Evolutionary conservation across 2,329 filamentous ascomycete species (phyloP), one percentile per base, ranked within the genome.

Genomic region (Ascochyta fabae): DNA sequence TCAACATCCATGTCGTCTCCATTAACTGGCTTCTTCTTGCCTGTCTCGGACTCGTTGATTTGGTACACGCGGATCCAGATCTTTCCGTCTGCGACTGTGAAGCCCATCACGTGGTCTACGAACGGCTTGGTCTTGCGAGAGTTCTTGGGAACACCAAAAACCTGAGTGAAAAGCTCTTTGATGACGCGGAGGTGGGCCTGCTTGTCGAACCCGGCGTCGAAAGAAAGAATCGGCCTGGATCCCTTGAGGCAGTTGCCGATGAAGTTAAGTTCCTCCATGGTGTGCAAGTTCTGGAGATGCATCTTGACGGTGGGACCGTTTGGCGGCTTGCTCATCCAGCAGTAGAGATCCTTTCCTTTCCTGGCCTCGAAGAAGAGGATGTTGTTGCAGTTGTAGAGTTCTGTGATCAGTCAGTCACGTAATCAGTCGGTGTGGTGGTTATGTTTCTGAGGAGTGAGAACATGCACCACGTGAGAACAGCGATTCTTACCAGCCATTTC

Each of bases 11-110:
- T 67, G 49, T 79, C 77, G 40, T 77, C 77, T 62, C 77, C 78
- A 23, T 76, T 72, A 13, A 67, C 68, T 49, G 76, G 73, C 33
- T 71, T 62, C 56, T 75, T 76, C 59, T 78, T 78, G 36, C 83
- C 79, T n/a, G 81, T 78, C 69, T 95, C 91, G 0, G 89, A 88
- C 77, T 97, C 93, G 66, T 85, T 88, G 74, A 98, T 90, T 78
- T 99, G 92, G 78, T 97, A 99, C 71, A 94, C 92, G 48, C 95
- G 87, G 55, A 97, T 87, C 93, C 94, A 99, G 69, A 99, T 91
- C 80, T 96, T 96, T 70, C 91, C 92, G 71, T 96, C 94, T 3
- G 91, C 91, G 29, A 96, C 81, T 55, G 90, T 96, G 75, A 99
- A 96, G 54, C 88, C 88, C 84, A 98, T 93, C 61, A 99, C 90